phyloP scores from a whole-genome alignment of 2,329 filamentous ascomycete species.

The Alternaria sp. region DNA sequence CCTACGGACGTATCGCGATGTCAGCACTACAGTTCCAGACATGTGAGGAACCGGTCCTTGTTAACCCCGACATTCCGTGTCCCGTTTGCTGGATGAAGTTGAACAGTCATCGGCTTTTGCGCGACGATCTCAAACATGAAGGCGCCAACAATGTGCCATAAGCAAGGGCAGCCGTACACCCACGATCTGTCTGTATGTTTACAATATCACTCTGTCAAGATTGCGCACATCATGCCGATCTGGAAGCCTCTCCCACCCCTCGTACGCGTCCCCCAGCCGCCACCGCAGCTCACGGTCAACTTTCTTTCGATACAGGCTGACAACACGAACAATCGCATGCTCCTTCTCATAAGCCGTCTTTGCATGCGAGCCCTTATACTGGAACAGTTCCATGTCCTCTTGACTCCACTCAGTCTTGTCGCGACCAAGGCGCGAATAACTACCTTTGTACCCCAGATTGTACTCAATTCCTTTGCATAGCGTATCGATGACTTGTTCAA shows the following conservation, averaged over 20 bases:
- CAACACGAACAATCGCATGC: background rate
- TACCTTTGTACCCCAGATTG: background rate
- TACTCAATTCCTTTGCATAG: background rate
- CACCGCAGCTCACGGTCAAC: background rate
- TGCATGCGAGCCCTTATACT: background rate
- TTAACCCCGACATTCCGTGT: background rate
- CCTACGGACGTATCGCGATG: background rate
- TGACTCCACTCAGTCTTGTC: background rate
- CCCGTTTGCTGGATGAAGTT: background rate
- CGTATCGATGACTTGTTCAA: background rate
- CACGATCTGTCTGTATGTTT: background rate
- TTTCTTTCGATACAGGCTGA: background rate
- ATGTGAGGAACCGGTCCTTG: background rate
- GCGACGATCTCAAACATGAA: background rate
- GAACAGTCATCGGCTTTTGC: background rate
- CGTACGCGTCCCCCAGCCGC: background rate
- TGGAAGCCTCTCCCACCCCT: background rate
- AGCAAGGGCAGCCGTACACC: too few relatives aligned
- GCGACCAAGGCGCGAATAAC: background rate
- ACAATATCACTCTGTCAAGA: background rate
- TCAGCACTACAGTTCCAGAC: background rate
- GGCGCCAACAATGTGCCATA: background rate
- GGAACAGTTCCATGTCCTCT: too few relatives aligned
- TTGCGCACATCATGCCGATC: background rate
- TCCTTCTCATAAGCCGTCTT: background rate